Conservation (phyloP, 768 basidiomycete species). For the Tulasnella sp. region DNA sequence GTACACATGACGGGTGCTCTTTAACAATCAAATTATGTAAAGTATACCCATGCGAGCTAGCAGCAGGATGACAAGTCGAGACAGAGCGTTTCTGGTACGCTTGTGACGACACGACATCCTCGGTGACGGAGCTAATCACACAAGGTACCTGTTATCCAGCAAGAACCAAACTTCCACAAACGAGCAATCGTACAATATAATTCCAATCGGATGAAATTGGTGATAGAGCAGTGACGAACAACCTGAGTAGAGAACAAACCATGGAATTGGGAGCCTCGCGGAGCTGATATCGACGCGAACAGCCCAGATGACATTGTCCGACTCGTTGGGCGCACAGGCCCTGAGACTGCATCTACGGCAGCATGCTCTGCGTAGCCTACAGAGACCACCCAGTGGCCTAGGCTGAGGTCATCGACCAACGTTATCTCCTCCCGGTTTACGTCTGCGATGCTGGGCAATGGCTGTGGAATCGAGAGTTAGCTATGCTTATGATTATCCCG, state of each 20-base stretch:
- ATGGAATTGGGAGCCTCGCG: not conserved
- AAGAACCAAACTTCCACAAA: not conserved
- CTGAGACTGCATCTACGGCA: too few relatives aligned
- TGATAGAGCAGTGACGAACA: not conserved
- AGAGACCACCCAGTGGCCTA: not conserved
- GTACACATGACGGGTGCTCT: not conserved
- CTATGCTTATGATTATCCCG: not conserved
- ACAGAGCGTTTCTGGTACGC: not conserved
- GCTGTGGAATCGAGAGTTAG: not conserved
- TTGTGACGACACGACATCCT: too few relatives aligned
- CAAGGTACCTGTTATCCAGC: not conserved
- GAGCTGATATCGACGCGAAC: not conserved
- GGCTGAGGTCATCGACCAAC: not conserved
- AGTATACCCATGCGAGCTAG: not conserved
- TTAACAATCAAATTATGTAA: not conserved
- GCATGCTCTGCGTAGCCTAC: too few relatives aligned
- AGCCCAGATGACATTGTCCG: not conserved
- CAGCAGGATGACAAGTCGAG: not conserved
- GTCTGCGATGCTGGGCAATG: not conserved
- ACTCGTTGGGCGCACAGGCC: too few relatives aligned
- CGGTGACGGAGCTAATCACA: too few relatives aligned
- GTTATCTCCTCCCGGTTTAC: not conserved
- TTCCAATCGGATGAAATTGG: not conserved
- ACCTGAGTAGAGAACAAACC: not conserved
- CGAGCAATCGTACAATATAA: not conserved